phyloP scores from a whole-genome alignment of 441 rosid genomes.

The Jatropha multifida region DNA sequence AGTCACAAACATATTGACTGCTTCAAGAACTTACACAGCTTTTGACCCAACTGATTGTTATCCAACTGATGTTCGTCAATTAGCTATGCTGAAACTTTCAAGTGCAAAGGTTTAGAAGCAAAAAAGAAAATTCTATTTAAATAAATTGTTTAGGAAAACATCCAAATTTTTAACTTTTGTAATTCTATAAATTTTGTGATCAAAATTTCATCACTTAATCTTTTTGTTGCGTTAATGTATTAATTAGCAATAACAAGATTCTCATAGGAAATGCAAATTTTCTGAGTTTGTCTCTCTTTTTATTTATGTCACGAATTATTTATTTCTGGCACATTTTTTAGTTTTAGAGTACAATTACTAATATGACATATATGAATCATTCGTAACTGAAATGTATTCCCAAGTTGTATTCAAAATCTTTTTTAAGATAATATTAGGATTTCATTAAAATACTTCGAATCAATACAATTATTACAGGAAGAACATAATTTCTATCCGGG shows the following conservation, averaged over 20 bases:
- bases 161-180: neutral
- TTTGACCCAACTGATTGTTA: slow-evolving; percentile 6
- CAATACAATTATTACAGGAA: too few species aligned
- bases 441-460: too few species aligned
- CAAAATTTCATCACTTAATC: neutral
- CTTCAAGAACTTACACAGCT: slow-evolving; percentile 30
- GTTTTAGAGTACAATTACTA: too few species aligned
- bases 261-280: too few species aligned
- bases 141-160: neutral
- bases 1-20: slow-evolving; percentile 31
- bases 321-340: too few species aligned
- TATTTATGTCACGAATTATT: too few species aligned
- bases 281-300: neutral
- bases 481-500: too few species aligned
- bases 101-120: neutral
- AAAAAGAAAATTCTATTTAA: neutral
- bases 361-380: too few species aligned
- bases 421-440: too few species aligned
- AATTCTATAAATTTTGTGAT: neutral
- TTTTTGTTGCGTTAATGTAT: neutral
- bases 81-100: slow-evolving; percentile 4
- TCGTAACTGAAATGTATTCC: too few species aligned
- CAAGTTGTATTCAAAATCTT: too few species aligned
- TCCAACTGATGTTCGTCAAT: slow-evolving; percentile 33
- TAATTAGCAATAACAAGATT: too few species aligned